Evolutionary conservation across 2,329 filamentous ascomycete genomes (phyloP), one percentile per base, ranked within the genome.

Genomic region (Dactylonectria macrodidyma): DNA sequence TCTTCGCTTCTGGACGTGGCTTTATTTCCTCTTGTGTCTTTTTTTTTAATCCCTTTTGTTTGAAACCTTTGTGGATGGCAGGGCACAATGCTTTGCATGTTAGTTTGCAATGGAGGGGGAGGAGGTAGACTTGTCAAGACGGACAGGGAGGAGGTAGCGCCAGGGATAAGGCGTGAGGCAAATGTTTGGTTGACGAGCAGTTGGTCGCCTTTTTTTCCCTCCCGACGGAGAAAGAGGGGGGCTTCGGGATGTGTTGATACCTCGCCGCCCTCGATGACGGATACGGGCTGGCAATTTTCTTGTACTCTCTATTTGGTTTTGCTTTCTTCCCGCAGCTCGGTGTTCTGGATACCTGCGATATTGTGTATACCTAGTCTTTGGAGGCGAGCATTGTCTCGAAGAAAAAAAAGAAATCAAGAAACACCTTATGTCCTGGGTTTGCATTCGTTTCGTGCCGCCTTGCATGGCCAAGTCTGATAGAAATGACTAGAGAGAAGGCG

Each of bases 301-400:
- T 66, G 34, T 63, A 51, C 52, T 33, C 51, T 59, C 30, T 66
- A 38, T 57, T 65, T 51, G 65, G 47, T 38, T 51, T 55, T 67
- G 65, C 67, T 65, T 72, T 63, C 60, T 65, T 61, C 67, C 68
- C 75, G 71, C 68, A 74, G 77, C 76, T 77, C 71, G 77, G 78
- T 80, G 79, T 80, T 80, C 77, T 79, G 79, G 79, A 80, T 80
- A 80, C 62, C 72, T 74, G 67, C 62, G 70, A 73, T 72, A 70
- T 68, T 69, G 51, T 73, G 66, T 68, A 66, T 73, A 68, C 59
- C 56, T 66, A 67, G 50, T 62, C 62, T 59, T 48, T 62, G 62
- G 54, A 60, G 54, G 65, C 26, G 26, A 30, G 36, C 46, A n/a
- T 59, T 36, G 60, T 52, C 59, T 66, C 46, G 62, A 59, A 71